Evolutionary conservation across 2,329 filamentous ascomycete genomes (phyloP).

Genomic region (Ophiostoma pallidulum): DNA sequence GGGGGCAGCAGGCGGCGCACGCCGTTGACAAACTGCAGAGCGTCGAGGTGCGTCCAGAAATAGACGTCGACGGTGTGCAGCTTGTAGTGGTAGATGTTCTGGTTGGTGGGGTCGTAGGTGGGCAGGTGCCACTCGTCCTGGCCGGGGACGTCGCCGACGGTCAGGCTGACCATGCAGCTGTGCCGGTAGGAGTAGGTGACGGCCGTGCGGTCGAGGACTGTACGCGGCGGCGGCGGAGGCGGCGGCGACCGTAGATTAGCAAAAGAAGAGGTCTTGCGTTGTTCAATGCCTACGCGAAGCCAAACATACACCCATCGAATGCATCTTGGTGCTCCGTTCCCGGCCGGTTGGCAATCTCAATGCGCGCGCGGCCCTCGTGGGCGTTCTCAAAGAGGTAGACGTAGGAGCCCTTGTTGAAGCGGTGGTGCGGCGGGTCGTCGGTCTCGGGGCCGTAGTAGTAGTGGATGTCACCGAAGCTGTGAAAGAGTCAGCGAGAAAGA

Average conservation of each 20-base stretch:
- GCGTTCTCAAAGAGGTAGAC: constrained; percentile 73
- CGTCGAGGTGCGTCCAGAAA: constrained; percentile 68
- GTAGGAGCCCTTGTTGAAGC: constrained; percentile 72
- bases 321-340: constrained; percentile 71
- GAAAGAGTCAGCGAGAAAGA: background rate
- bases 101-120: constrained; percentile 60
- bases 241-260: background rate
- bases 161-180: constrained; percentile 59
- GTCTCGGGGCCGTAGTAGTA: constrained; percentile 66
- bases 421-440: constrained; percentile 62
- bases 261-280: background rate
- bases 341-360: constrained; percentile 68
- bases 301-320: constrained; percentile 60
- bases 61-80: constrained; percentile 69
- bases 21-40: constrained; percentile 59
- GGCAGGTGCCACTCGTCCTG: constrained; percentile 65
- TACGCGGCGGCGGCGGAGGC: background rate
- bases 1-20: constrained; percentile 55
- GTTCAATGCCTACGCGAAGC: no score
- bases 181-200: constrained; percentile 67
- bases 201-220: constrained; percentile 56
- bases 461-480: constrained; percentile 67
- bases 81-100: constrained; percentile 71
- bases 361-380: constrained; percentile 53
- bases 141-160: constrained; percentile 44